Evolutionary conservation across 2,329 filamentous ascomycete species (phyloP).

Genomic region (Scedosporium minutisporum): DNA sequence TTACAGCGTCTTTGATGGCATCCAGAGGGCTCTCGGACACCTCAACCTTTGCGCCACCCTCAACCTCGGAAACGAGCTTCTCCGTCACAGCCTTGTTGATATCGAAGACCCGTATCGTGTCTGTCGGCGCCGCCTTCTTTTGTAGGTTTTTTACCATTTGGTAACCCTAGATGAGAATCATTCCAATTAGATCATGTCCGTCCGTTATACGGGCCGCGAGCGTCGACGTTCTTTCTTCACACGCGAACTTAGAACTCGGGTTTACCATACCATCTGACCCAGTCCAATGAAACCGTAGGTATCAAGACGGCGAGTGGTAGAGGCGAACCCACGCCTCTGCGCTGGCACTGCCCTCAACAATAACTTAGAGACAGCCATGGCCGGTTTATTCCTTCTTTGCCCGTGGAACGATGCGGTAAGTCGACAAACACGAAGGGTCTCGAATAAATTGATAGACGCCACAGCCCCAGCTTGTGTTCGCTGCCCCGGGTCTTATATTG

Average conservation of each 20-base stretch:
- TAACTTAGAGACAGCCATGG: not conserved
- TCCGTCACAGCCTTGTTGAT: slow-evolving; percentile 41
- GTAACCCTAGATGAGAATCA: slow-evolving; percentile 34
- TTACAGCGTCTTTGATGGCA: slow-evolving; percentile 43
- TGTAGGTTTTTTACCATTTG: slow-evolving; percentile 56
- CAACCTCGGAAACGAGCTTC: slow-evolving; percentile 38
- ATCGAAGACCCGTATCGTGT: slow-evolving; percentile 46
- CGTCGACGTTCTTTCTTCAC: slow-evolving; percentile 1
- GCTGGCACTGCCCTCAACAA: slow-evolving; percentile 11
- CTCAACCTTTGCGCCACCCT: slow-evolving; percentile 35
- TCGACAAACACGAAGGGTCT: not conserved
- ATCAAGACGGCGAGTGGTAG: slow-evolving; percentile 35
- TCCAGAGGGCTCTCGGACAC: slow-evolving; percentile 34
- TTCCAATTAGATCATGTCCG: not conserved
- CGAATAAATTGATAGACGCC: too few relatives aligned
- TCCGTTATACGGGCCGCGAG: too few relatives aligned
- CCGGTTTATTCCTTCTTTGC: not conserved
- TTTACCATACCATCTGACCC: slow-evolving; percentile 45
- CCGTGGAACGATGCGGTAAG: slow-evolving; percentile 2
- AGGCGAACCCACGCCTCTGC: slow-evolving; percentile 40
- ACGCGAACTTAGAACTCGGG: slow-evolving; percentile 4
- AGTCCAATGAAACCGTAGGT: slow-evolving; percentile 51
- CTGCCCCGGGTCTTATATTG: too few relatives aligned
- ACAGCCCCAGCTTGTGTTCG: too few relatives aligned
- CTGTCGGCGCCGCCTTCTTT: slow-evolving; percentile 40